phyloP scores from a whole-genome alignment of 805 yeast species.

The Wickerhamomyces rabaulensis region DNA sequence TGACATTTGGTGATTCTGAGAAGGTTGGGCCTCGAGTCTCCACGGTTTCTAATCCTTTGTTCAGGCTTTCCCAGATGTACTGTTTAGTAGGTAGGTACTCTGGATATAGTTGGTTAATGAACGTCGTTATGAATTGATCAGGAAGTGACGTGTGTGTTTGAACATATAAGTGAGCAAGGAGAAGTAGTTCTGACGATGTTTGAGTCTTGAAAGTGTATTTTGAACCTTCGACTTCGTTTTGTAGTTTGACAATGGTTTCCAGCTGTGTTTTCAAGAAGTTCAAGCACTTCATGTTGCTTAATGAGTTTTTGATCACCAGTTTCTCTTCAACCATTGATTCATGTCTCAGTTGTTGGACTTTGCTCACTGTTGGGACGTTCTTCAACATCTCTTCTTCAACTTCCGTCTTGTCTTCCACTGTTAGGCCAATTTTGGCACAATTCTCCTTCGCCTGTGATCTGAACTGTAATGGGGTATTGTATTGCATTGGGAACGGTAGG shows the following conservation, averaged over 20 bases:
- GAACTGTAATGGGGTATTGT: slow-evolving; percentile 52
- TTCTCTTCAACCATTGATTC: slow-evolving; percentile 33
- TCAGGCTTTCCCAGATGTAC: slow-evolving; percentile 6
- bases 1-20: slow-evolving; percentile 19
- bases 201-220: slow-evolving; percentile 3
- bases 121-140: slow-evolving; percentile 32
- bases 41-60: slow-evolving; percentile 7
- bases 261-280: slow-evolving; percentile 11
- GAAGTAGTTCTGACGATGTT: slow-evolving; percentile 30
- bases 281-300: slow-evolving; percentile 23
- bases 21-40: slow-evolving; percentile 17
- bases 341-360: slow-evolving; percentile 69
- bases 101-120: slow-evolving; percentile 25
- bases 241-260: slow-evolving; percentile 10
- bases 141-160: slow-evolving; percentile 31
- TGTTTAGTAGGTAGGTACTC: slow-evolving; percentile 16
- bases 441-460: slow-evolving; percentile 27
- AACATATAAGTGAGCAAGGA: slow-evolving; percentile 32
- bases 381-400: slow-evolving; percentile 26
- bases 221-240: slow-evolving; percentile 10
- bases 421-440: slow-evolving; percentile 30
- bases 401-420: slow-evolving; percentile 25
- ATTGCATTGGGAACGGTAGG: slow-evolving; percentile 72
- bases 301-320: slow-evolving; percentile 20
- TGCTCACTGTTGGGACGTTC: slow-evolving; percentile 28